phyloP scores from a whole-genome alignment of 352 stramenopile species.

The Pythium dissotocum region DNA sequence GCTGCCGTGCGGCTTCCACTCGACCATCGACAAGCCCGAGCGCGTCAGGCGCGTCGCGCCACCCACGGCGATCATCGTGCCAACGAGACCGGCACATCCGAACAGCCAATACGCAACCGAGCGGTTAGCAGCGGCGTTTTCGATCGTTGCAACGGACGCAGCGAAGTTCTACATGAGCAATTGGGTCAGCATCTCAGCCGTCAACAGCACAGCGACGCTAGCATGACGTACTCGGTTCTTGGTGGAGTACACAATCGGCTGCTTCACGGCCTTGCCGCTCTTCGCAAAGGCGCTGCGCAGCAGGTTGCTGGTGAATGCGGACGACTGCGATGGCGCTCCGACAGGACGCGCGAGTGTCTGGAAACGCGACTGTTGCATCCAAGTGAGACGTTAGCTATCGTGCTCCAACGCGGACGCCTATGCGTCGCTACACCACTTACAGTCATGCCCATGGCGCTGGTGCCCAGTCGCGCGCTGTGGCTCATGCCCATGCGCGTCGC shows the following conservation, averaged over 20 bases:
- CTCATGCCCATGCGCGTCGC: constrained; percentile 27
- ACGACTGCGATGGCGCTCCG: constrained; percentile 32
- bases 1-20: constrained; percentile 95
- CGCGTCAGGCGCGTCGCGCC: constrained; percentile 97
- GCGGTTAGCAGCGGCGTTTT: constrained; percentile 83
- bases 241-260: constrained; percentile 64
- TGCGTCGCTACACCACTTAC: not conserved
- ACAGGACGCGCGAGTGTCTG: constrained; percentile 61
- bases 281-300: constrained; percentile 35
- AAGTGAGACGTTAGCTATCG: not conserved
- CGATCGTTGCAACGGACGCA: constrained; percentile 57
- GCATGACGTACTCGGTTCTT: constrained; percentile 59
- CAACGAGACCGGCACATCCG: constrained; percentile 92
- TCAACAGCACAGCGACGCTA: not conserved
- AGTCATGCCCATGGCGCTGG: constrained; percentile 3
- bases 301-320: constrained; percentile 31
- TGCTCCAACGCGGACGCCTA: not conserved
- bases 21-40: constrained; percentile 96
- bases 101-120: constrained; percentile 95
- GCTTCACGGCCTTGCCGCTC: constrained; percentile 32
- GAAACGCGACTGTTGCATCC: constrained; percentile 39
- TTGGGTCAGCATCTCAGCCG: not conserved
- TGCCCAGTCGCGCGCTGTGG: constrained; percentile 23
- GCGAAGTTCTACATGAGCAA: constrained; percentile 44
- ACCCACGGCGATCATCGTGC: constrained; percentile 97